phyloP scores from a whole-genome alignment of 2,329 filamentous ascomycete genomes.

The Trichoderma asperellum region DNA sequence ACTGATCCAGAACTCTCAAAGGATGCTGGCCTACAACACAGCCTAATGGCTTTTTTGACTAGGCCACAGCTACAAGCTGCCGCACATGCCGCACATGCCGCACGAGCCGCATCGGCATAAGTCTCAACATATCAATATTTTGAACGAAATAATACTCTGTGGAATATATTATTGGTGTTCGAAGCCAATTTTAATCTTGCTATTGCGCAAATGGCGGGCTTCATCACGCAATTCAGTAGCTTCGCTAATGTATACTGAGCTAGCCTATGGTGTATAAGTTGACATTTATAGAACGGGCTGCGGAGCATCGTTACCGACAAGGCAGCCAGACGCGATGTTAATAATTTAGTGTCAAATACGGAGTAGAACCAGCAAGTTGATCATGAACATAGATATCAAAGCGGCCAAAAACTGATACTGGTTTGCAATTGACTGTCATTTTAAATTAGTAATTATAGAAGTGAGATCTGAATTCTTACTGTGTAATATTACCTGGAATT shows the following conservation, averaged over 20 bases:
- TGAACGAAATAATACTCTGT: neutral
- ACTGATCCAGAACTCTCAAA: neutral
- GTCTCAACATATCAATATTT: neutral
- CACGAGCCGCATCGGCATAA: conserved; percentile 2
- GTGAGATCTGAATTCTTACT: neutral
- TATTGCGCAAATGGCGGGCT: conserved; percentile 10
- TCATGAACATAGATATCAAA: neutral
- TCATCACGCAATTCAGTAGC: conserved; percentile 11
- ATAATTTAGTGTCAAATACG: neutral
- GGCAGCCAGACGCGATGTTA: neutral
- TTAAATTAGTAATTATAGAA: neutral
- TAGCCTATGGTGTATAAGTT: neutral
- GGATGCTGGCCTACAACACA: neutral
- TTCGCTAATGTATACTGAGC: neutral
- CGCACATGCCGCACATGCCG: conserved; percentile 16
- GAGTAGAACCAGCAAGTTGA: neutral
- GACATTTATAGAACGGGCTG: neutral
- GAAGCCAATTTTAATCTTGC: neutral
- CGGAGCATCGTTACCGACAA: neutral
- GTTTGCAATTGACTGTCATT: neutral
- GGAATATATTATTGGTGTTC: neutral
- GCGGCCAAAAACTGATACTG: neutral
- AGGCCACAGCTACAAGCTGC: neutral
- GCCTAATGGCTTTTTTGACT: neutral
- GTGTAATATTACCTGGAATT: neutral